Evolutionary conservation across 177 flowering plant genomes (phyloP), one percentile per base, ranked within the genome.

Genomic region (Telopea speciosissima): DNA sequence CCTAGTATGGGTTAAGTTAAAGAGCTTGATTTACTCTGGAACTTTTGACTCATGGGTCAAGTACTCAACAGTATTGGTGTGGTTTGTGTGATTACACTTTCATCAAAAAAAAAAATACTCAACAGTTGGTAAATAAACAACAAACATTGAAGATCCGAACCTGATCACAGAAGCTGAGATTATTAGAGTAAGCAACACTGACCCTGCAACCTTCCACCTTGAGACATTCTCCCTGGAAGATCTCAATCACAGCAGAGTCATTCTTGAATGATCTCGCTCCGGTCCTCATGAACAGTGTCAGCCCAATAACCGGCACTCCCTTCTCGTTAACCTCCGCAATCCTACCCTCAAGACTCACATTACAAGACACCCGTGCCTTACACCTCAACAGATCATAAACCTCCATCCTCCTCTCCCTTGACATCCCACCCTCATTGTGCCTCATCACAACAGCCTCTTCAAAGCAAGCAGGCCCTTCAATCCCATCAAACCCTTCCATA

Each of bases 401-500:
- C 75, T 85, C 86, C 73, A 80, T 49, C 61, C 89, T 83, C 65
- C 80, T 84, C 73, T 80, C 79, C 69, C 82, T 78, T 0, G 86
- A 82, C 93, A 91, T 83, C 56, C 88, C 88, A 12, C 90, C 90
- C 24, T 82, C 85, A 54, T 85, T 85, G 66, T 88, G 95, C 69
- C 98, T 85, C 89, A 86, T 84, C 81, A 91, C 93, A 61, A 91
- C 89, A 0, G 97, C 91, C 79, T 84, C 74, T 79, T 90, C 93
- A 19, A 88, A 90, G 71, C 97, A 93, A 63, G 74, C 81, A 11
- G 89, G 79, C 13, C 74, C 69, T 6, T 70, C 82, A 14, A 62
- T 45, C 23, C 77, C 81, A 0, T 65, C 80, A 40, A 79, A 52
- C 11, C 70, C 74, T 61, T 86, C 89, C 17, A 89, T 67, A 0